Base-by-base conservation (phyloP, 2,329 filamentous ascomycete species). In the Paraphaeosphaeria sporulosa region DNA sequence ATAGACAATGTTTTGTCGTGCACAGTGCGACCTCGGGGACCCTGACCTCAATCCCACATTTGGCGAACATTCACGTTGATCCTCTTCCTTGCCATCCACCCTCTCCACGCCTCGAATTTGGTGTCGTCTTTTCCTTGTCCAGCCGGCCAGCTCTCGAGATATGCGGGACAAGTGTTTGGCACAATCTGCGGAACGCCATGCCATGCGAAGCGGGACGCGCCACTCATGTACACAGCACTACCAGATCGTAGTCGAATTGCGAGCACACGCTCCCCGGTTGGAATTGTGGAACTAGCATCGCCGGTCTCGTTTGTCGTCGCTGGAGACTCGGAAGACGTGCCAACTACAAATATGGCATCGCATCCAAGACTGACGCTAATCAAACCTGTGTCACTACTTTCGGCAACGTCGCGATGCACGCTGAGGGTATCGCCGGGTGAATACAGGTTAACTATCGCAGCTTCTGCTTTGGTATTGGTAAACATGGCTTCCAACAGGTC, bases 371-470 rank as follows among this genome's bases (percentile, higher is more conserved):
- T 96, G 43, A 98, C 81, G 67, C 93, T 96, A 19, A 96, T 87
- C 30, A 98, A 83, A 0, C 92, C 92, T 55, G 85, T 87, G 68
- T 92, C 86, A 51, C 89, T 90, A 66, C 91, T 85, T 79, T 98
- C 95, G 64, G 93, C 96, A 44, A 98, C 93, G 73, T 99, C 95
- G 12, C 95, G 89, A 80, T 98, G 95, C 77, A 97, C 86, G 81
- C 92, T 94, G 76, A 98, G 88, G 0, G 91, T 96, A 73, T 98
- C 94, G 21, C 92, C 92, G 0, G 95, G 92, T 0, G 89, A 91
- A 79, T 98, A 98, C 53, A 98, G 84, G 76, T 98, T 98, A 67
- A 97, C 87, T 64, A 98, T 98, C 40, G 95, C 94, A 1, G 95
- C 94, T 79, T 98, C 89, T 0, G 94, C 88, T 55, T 85, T 82